A percentile compares a stretch with the other conserved stretches of the same genome.
Evolutionary conservation across 106 monocot species (phyloP).

Genomic region (Hemerocallis citrina): DNA sequence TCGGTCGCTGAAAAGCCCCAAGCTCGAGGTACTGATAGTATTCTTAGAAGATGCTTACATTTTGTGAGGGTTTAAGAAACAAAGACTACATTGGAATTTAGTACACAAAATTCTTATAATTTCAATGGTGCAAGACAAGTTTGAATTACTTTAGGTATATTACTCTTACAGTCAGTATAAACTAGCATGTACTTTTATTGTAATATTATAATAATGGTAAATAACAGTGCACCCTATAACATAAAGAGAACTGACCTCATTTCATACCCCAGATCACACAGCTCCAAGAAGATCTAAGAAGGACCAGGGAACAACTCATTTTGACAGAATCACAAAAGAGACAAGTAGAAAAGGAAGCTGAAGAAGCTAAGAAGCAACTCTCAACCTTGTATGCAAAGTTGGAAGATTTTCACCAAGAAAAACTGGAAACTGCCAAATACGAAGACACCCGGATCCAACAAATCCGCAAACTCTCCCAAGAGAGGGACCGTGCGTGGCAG

Average conservation of each 20-base stretch:
- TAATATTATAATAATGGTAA: too few species aligned
- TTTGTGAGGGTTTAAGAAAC: too few species aligned
- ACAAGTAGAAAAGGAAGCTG: slow-evolving; percentile 43
- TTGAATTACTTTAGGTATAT: too few species aligned
- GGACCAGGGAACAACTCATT: slow-evolving; percentile 46
- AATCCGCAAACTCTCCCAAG: slow-evolving; percentile 51
- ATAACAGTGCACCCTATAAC: neutral
- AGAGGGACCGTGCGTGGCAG: slow-evolving; percentile 66
- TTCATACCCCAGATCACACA: slow-evolving; percentile 19
- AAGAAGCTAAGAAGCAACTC: slow-evolving; percentile 52
- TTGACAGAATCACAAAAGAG: slow-evolving; percentile 37
- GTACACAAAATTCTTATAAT: too few species aligned
- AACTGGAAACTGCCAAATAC: slow-evolving; percentile 51
- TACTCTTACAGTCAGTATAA: too few species aligned
- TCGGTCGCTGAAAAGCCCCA: too few species aligned
- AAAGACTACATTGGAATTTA: too few species aligned
- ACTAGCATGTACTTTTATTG: too few species aligned
- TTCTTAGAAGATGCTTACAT: too few species aligned
- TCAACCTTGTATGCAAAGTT: slow-evolving; percentile 27
- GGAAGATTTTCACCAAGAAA: slow-evolving; percentile 47
- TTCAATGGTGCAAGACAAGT: too few species aligned
- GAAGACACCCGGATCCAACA: slow-evolving; percentile 62
- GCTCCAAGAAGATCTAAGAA: slow-evolving; percentile 64
- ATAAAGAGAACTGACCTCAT: neutral
- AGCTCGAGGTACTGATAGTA: too few species aligned